These are phyloP conservation scores for Colletotrichum higginsianum DNA, from an alignment of 2,329 filamentous ascomycete genomes.

Conservation along the genomic window DNA sequence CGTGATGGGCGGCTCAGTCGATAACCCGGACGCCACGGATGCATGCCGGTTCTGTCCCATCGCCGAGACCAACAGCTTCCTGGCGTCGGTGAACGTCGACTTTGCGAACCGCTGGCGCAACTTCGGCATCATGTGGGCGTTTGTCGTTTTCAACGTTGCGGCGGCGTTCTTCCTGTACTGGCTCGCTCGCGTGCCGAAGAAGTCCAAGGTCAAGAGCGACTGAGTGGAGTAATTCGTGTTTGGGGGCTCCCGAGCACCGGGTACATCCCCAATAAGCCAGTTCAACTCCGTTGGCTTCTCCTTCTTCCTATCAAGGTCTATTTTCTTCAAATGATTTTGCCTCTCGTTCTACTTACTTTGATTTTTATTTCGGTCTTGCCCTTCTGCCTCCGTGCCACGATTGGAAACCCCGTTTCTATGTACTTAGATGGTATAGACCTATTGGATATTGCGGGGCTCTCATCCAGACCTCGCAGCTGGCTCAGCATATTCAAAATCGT, in stretches of 20 bases:
- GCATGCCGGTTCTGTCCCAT: constrained; percentile 62
- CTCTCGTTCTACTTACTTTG: no score
- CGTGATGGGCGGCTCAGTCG: constrained; percentile 63
- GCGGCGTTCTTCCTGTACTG: constrained; percentile 65
- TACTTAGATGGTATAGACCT: no score
- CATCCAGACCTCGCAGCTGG: no score
- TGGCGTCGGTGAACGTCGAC: constrained; percentile 57
- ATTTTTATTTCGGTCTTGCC: no score
- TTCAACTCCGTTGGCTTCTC: no score
- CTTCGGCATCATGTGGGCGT: constrained; percentile 68
- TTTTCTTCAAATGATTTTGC: no score
- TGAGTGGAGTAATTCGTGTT: not conserved
- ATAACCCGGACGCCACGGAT: constrained; percentile 54
- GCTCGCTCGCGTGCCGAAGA: constrained; percentile 53
- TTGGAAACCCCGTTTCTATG: no score
- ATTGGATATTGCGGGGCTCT: no score
- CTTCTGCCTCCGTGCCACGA: no score
- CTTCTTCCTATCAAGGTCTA: no score
- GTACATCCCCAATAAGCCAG: not conserved
- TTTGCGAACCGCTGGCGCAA: constrained; percentile 68
- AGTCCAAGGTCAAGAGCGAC: constrained; percentile 2
- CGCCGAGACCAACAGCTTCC: constrained; percentile 54
- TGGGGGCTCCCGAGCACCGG: not conserved
- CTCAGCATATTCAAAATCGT: no score
- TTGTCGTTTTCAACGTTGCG: constrained; percentile 63